These are phyloP conservation scores for Rhodamnia rubescens DNA, from an alignment of 345 rosid species.

Conservation along the genomic window DNA sequence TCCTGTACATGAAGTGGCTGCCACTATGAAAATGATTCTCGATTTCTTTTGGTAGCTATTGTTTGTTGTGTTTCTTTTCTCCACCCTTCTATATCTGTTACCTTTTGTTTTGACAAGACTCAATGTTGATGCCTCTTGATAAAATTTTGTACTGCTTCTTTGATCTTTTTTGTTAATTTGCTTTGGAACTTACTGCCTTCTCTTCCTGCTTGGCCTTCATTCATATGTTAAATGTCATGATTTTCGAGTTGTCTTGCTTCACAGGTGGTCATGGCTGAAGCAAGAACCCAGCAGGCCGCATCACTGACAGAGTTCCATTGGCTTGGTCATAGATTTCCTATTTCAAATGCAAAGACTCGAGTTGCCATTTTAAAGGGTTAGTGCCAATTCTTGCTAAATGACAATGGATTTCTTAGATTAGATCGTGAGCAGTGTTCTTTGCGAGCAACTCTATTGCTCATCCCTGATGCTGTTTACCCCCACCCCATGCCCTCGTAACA, in stretches of 20 bases:
- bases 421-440: neutral
- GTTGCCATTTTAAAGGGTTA: constrained; percentile 89
- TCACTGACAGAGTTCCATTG: constrained; percentile 90
- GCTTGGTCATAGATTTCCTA: constrained; percentile 92
- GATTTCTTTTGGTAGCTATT: neutral
- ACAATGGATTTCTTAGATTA: neutral
- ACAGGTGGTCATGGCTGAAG: constrained; percentile 98
- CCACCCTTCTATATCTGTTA: neutral
- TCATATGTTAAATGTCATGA: neutral
- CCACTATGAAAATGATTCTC: neutral
- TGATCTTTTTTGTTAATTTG: neutral
- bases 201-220: neutral
- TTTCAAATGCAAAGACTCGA: constrained; percentile 88
- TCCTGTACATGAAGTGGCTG: neutral
- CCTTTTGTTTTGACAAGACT: neutral
- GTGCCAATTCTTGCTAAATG: neutral
- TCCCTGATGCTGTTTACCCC: neutral
- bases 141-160: neutral
- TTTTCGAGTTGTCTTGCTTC: neutral
- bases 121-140: neutral
- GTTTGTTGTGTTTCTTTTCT: neutral
- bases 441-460: neutral
- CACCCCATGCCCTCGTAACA: neutral
- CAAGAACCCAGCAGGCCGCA: constrained; percentile 96
- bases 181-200: neutral